Conservation (phyloP, 176 grass and related monocot species). For the Paspalum vaginatum region DNA sequence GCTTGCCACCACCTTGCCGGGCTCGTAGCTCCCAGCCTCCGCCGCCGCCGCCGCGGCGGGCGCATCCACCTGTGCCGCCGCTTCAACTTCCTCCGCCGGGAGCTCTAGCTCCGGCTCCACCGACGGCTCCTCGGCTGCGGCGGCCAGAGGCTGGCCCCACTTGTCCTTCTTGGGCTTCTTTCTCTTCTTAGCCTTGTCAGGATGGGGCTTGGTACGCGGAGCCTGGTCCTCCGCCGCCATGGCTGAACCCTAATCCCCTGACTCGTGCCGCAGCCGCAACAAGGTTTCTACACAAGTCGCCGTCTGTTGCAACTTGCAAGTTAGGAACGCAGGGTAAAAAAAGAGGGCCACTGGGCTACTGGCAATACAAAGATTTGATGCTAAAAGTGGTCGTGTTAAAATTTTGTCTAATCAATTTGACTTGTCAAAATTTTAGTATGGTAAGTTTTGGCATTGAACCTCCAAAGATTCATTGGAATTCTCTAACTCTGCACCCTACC, state of each 20-base stretch:
- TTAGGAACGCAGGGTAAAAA: too few relatives aligned
- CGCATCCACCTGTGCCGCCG: neutral
- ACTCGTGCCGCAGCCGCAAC: conserved; percentile 2
- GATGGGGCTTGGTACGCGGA: conserved; percentile 18
- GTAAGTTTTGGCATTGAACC: too few relatives aligned
- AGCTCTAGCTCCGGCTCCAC: conserved; percentile 32
- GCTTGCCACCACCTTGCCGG: conserved; percentile 80
- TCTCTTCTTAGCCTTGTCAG: conserved; percentile 57
- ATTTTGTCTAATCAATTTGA: too few relatives aligned
- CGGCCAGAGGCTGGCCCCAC: conserved; percentile 71
- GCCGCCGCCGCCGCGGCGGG: neutral
- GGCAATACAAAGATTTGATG: too few relatives aligned
- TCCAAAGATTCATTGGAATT: too few relatives aligned
- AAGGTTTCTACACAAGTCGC: too few relatives aligned
- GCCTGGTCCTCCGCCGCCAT: conserved; percentile 54
- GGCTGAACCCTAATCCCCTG: conserved; percentile 44
- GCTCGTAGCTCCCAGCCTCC: conserved; percentile 43
- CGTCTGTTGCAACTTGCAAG: too few relatives aligned
- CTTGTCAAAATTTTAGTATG: too few relatives aligned
- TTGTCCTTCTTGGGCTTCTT: conserved; percentile 87
- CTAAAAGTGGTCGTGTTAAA: too few relatives aligned
- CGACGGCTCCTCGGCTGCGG: conserved; percentile 21
- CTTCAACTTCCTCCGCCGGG: conserved; percentile 10
- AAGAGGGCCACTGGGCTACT: too few relatives aligned
- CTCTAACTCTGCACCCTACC: too few relatives aligned